Percentiles rank a stretch among this genome's conserved stretches.
These are phyloP conservation scores for Scedosporium apiospermum DNA, from an alignment of 2,329 filamentous ascomycete genomes.

Conservation along the genomic window DNA sequence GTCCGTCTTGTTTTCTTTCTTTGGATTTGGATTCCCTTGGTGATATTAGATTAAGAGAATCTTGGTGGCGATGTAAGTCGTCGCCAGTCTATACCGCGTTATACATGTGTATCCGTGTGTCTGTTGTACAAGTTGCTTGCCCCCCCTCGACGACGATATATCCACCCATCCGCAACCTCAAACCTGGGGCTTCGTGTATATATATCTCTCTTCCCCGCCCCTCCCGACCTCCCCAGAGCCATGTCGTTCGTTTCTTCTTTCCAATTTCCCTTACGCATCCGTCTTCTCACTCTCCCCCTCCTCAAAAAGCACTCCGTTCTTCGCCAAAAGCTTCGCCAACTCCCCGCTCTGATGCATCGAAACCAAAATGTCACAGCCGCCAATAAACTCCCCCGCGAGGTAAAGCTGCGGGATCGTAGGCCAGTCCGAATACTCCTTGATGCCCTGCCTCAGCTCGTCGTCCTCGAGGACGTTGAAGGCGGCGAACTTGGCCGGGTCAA, in stretches of 20 bases:
- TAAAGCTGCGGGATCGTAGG: slow-evolving; percentile 97
- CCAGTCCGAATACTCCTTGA: slow-evolving; percentile 99
- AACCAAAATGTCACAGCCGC: slow-evolving; percentile 94
- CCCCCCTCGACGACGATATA: slow-evolving; percentile 5
- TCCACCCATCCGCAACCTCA: neutral
- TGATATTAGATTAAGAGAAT: neutral
- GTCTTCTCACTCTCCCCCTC: slow-evolving; percentile 30
- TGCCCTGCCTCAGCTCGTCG: slow-evolving; percentile 73
- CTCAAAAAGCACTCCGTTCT: slow-evolving; percentile 73
- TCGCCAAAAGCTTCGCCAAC: slow-evolving; percentile 80
- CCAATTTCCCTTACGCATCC: slow-evolving; percentile 6
- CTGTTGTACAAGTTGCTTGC: slow-evolving; percentile 9
- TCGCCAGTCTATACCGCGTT: slow-evolving; percentile 3
- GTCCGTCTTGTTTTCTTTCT: neutral
- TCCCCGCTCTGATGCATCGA: slow-evolving; percentile 97
- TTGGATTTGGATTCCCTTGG: neutral
- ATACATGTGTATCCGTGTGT: neutral
- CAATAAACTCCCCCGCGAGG: slow-evolving; percentile 89
- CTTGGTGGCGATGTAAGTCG: neutral
- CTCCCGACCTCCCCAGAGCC: neutral
- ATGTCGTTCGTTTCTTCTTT: neutral
- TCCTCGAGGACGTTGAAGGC: slow-evolving; percentile 97
- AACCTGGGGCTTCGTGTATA: neutral
- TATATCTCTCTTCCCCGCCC: neutral
- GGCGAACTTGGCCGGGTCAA: slow-evolving; percentile 93